Conservation (phyloP, 2,329 filamentous ascomycete genomes). For the Pestalotiopsis sp. region DNA sequence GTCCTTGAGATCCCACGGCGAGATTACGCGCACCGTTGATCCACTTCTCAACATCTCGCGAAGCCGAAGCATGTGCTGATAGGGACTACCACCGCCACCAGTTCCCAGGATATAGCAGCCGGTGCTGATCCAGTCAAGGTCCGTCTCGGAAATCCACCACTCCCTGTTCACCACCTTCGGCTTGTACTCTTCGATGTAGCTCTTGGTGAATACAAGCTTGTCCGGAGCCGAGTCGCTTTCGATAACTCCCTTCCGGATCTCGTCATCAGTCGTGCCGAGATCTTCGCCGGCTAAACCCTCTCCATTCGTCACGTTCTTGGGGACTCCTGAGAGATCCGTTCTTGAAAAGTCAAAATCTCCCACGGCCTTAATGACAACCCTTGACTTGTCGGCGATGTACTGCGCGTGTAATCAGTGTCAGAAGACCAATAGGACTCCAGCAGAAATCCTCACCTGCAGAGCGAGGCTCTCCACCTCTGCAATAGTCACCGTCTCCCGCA, state of each 20-base stretch:
- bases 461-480: constrained; percentile 55
- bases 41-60: constrained; percentile 50
- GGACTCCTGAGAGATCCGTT: constrained; percentile 18
- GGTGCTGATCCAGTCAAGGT: constrained; percentile 55
- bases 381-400: constrained; percentile 51
- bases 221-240: background rate
- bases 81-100: constrained; percentile 58
- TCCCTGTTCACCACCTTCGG: constrained; percentile 48
- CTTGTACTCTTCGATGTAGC: constrained; percentile 41
- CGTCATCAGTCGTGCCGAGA: background rate
- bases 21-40: constrained; percentile 49
- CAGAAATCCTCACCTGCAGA: constrained; percentile 40
- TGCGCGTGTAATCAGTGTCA: constrained; percentile 19
- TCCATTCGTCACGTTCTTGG: background rate
- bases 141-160: constrained; percentile 58
- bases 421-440: background rate
- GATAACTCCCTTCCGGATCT: background rate
- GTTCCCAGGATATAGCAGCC: constrained; percentile 62
- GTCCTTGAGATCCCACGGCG: constrained; percentile 47
- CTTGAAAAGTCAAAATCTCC: constrained; percentile 52
- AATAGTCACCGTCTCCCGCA: constrained; percentile 41
- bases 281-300: constrained; percentile 10
- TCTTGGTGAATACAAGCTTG: constrained; percentile 15
- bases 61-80: constrained; percentile 50
- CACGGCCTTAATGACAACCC: constrained; percentile 57